Percentiles rank a stretch among this genome's conserved stretches.
Evolutionary conservation across 805 yeast species (phyloP).

Genomic region (Nakazawaea holstii): DNA sequence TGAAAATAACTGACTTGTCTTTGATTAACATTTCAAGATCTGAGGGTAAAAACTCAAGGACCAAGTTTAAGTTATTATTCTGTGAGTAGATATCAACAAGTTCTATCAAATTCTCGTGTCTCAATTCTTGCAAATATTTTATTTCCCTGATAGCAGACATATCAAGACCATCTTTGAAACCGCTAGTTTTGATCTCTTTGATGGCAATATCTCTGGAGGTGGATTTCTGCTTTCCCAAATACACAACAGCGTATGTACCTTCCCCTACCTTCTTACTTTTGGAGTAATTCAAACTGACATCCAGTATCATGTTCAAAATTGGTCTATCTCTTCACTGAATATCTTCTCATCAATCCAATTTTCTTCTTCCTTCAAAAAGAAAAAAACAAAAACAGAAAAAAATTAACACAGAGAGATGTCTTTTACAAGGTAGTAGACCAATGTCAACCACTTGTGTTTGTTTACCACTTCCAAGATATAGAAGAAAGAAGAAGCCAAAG

Average conservation of each 20-base stretch:
- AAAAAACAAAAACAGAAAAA: neutral
- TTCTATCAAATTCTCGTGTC: constrained; percentile 78
- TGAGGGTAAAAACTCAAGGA: constrained; percentile 88
- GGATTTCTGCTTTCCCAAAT: constrained; percentile 63
- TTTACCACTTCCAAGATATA: neutral
- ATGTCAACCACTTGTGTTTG: neutral
- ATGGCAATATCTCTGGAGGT: constrained; percentile 71
- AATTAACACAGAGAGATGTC: neutral
- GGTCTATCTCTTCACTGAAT: no score
- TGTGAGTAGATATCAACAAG: constrained; percentile 80
- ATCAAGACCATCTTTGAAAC: constrained; percentile 93
- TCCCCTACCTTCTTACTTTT: constrained; percentile 91
- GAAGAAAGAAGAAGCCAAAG: neutral
- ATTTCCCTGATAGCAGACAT: constrained; percentile 97
- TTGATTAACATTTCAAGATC: constrained; percentile 88
- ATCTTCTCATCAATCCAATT: no score
- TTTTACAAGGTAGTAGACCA: neutral
- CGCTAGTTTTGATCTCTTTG: constrained; percentile 91
- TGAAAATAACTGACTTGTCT: constrained; percentile 69
- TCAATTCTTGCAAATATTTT: constrained; percentile 78
- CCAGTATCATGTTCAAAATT: neutral
- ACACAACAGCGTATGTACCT: constrained; percentile 98
- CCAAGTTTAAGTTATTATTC: constrained; percentile 65
- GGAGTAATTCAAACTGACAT: constrained; percentile 19
- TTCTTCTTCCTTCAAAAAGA: neutral